These are phyloP conservation scores for Colletotrichum musicola DNA, from an alignment of 2,329 filamentous ascomycete genomes.

Conservation along the genomic window DNA sequence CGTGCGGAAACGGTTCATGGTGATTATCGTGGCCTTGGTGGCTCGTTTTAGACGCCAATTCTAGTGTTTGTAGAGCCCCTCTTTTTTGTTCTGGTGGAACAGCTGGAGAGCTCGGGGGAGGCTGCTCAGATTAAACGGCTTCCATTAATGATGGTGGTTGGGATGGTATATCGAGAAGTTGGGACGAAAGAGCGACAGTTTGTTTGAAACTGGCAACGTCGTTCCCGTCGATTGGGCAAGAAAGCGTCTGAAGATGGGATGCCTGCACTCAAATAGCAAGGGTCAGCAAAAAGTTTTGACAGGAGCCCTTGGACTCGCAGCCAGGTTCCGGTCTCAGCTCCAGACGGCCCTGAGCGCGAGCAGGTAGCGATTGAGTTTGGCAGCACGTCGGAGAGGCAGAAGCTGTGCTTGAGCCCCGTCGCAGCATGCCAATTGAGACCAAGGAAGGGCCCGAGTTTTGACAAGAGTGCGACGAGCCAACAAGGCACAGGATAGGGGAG, in stretches of 20 bases:
- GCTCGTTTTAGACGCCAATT: background rate
- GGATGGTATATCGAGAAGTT: constrained; percentile 16
- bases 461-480: background rate
- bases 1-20: constrained; percentile 83
- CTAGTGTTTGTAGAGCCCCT: background rate
- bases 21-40: constrained; percentile 33
- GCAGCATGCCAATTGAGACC: constrained; percentile 27
- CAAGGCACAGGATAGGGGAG: background rate
- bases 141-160: constrained; percentile 33
- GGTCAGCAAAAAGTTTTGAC: constrained; percentile 30
- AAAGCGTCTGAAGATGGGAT: constrained; percentile 27
- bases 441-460: constrained; percentile 15
- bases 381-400: constrained; percentile 11
- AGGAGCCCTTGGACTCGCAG: constrained; percentile 22
- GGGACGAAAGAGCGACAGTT: constrained; percentile 21
- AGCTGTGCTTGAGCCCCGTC: constrained; percentile 30
- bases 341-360: background rate
- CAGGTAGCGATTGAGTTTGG: constrained; percentile 25
- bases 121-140: constrained; percentile 31
- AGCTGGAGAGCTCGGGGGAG: constrained; percentile 24
- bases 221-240: constrained; percentile 25
- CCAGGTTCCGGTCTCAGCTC: constrained; percentile 30
- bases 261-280: constrained; percentile 20
- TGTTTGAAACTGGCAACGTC: constrained; percentile 25
- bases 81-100: constrained; percentile 6